phyloP scores from a whole-genome alignment of 495 filamentous ascomycete species.

The Xylaria grammica region DNA sequence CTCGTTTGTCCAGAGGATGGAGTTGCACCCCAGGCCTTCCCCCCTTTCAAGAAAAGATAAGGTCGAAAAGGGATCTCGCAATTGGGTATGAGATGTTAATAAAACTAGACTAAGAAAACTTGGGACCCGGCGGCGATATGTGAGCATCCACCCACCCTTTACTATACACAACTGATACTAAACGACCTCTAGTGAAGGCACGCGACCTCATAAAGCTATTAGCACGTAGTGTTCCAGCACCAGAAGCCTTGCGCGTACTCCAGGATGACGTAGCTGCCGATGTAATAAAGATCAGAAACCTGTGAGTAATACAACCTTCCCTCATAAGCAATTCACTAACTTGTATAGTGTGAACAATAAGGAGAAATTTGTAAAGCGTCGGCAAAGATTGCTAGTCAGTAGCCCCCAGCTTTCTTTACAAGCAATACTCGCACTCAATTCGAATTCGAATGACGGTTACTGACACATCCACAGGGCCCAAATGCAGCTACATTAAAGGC shows the following conservation, averaged over 20 bases:
- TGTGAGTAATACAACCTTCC: neutral
- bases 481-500: constrained; percentile 75
- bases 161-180: neutral
- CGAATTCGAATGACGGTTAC: neutral
- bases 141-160: neutral
- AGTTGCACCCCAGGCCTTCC: neutral
- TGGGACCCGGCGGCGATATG: constrained; percentile 89
- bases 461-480: constrained; percentile 16
- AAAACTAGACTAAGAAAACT: constrained; percentile 74
- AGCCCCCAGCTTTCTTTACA: constrained; percentile 29
- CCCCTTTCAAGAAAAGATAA: too few species aligned
- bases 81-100: neutral
- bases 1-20: neutral
- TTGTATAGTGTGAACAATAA: constrained; percentile 74
- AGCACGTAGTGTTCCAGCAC: constrained; percentile 87
- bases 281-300: constrained; percentile 81
- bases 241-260: constrained; percentile 91
- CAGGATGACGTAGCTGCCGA: constrained; percentile 88
- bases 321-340: neutral
- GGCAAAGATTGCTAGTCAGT: constrained; percentile 85
- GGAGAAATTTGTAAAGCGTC: constrained; percentile 94
- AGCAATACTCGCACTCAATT: neutral
- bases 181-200: constrained; percentile 65
- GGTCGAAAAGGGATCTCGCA: neutral
- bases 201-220: constrained; percentile 93